A percentile compares a stretch with the other conserved stretches of the same genome.
Conservation (phyloP, 2,329 filamentous ascomycete species). For the Leptographium flavum region DNA sequence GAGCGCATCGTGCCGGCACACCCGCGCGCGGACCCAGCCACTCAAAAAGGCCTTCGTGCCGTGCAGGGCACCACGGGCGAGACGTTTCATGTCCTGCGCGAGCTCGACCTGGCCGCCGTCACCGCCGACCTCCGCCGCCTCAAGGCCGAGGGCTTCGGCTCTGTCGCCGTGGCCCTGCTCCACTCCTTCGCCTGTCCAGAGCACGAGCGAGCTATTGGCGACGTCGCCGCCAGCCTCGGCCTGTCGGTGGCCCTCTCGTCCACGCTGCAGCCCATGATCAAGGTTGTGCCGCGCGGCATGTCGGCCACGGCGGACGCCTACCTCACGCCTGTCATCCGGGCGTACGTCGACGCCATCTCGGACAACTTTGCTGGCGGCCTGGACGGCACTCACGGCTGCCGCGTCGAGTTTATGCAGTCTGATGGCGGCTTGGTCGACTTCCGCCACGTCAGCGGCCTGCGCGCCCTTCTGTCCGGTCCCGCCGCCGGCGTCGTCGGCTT, state of each 20-base stretch:
- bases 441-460: conserved; percentile 68
- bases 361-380: conserved; percentile 69
- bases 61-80: conserved; percentile 53
- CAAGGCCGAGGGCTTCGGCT: conserved; percentile 40
- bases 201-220: conserved; percentile 8
- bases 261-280: conserved; percentile 75
- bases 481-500: conserved; percentile 92
- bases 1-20: conserved; percentile 63
- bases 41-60: too few species aligned
- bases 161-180: conserved; percentile 21
- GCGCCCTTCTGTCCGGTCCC: conserved; percentile 76
- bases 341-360: conserved; percentile 62
- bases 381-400: conserved; percentile 59
- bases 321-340: conserved; percentile 63
- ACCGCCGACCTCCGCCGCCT: conserved; percentile 42
- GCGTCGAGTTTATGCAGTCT: conserved; percentile 74
- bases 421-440: conserved; percentile 64
- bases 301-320: conserved; percentile 72
- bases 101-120: conserved; percentile 40
- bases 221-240: conserved; percentile 3
- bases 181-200: conserved; percentile 9
- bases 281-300: conserved; percentile 60
- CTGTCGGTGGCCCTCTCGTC: background rate
- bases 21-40: too few species aligned
- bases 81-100: conserved; percentile 49